Evolutionary conservation across 2,329 filamentous ascomycete species (phyloP), one percentile per base, ranked within the genome.

Genomic region (Pseudocercospora vitis): DNA sequence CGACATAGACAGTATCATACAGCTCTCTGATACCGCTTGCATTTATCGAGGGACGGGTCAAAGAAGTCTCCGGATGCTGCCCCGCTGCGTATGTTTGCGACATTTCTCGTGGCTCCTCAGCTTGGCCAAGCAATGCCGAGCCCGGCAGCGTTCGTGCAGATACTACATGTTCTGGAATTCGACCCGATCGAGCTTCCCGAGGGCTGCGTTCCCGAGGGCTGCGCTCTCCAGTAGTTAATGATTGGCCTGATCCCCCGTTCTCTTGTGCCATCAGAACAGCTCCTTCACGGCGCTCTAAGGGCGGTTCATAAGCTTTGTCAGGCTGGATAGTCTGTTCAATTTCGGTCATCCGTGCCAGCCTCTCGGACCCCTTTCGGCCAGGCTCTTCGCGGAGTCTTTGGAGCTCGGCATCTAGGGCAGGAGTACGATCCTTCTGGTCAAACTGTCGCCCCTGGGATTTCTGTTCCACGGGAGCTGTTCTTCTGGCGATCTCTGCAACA

Each of bases 321-420:
- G n/a, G 16, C 37, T 42, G 18, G 12, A 50, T 32, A 18, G 32
- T 14, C 11, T 32, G 39, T 24, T 46, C 48, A 14, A 55, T 44
- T 16, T 40, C 32, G 11, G 52, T 45, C 21, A 56, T 32, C 11
- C 50, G 19, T 29, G 51, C 53, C 29, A 52, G 29, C 23, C 45
- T 50, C 40, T 29, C 50, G 44, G 51, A 48, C 7, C 44, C 46
- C 31, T 52, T 56, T 5, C 53, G 53, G 2, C 53, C 49, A 3
- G 29, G 29, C 24, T 56, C 44, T 16, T 50, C 29, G 4, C 46
- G 19, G 23, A 48, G 19, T 4, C n/a, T 42, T 42, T 42, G 37
- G 24, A 42, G 37, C 12, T 42, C 37, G 37, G 18, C n/a, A 21
- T 18, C 21, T 11, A 42, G 19, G n/a, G 37, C 37, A 18, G 16